Evolutionary conservation across 768 basidiomycete species (phyloP).

Genomic region (Collybiopsis luxurians): DNA sequence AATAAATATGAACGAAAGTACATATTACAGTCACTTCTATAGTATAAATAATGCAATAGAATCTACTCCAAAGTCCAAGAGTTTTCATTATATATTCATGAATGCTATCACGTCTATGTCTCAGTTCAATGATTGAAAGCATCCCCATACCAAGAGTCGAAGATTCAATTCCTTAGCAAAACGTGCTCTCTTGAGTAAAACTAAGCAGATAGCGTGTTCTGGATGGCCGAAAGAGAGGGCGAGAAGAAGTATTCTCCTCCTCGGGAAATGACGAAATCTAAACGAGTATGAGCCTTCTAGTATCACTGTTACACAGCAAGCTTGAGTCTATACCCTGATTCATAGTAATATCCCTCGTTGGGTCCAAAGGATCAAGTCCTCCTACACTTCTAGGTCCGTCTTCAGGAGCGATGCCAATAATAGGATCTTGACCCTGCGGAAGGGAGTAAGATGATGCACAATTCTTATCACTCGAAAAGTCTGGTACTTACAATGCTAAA

Average conservation of each 20-base stretch:
- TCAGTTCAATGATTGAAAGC: too few species aligned
- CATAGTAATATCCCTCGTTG: constrained; percentile 2
- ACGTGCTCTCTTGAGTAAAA: too few species aligned
- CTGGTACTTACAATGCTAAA: background rate
- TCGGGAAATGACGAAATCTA: constrained; percentile 18
- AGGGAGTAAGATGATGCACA: background rate
- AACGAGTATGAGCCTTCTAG: background rate
- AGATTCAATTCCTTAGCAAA: too few species aligned
- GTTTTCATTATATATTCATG: too few species aligned
- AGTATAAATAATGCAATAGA: too few species aligned
- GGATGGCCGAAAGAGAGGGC: too few species aligned
- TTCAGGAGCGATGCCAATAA: constrained; percentile 7
- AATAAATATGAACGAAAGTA: too few species aligned
- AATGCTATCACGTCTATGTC: too few species aligned
- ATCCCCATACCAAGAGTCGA: background rate
- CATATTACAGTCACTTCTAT: too few species aligned
- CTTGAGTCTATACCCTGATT: background rate
- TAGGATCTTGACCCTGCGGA: constrained; percentile 9
- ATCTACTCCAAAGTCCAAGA: too few species aligned
- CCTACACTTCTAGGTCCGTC: background rate
- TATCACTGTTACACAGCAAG: background rate
- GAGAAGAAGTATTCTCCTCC: too few species aligned
- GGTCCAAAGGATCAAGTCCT: constrained; percentile 9
- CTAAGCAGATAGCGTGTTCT: too few species aligned
- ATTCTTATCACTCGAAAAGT: background rate